Evolutionary conservation across 352 stramenopile species (phyloP).

Genomic region (Phytophthora pisi): DNA sequence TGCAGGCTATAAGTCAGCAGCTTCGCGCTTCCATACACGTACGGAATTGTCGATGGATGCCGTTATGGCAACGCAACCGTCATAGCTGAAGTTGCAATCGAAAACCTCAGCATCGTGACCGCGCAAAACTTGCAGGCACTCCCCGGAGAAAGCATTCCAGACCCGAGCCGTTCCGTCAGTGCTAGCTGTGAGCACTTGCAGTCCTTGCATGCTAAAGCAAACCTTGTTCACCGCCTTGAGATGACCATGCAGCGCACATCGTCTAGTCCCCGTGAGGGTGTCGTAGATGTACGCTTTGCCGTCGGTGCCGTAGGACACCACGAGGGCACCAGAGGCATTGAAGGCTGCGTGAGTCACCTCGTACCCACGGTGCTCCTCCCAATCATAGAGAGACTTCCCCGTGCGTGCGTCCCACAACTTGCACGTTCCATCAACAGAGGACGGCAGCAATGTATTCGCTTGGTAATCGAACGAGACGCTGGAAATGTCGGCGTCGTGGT

Average conservation of each 20-base stretch:
- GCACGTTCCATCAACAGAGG: slow-evolving; percentile 59
- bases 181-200: slow-evolving; percentile 62
- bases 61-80: slow-evolving; percentile 52
- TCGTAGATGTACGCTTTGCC: slow-evolving; percentile 74
- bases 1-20: slow-evolving; percentile 5
- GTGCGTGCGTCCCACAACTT: slow-evolving; percentile 79
- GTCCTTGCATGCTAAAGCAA: slow-evolving; percentile 73
- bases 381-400: slow-evolving; percentile 66
- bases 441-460: slow-evolving; percentile 56
- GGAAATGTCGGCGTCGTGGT: slow-evolving; percentile 60
- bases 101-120: slow-evolving; percentile 76
- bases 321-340: slow-evolving; percentile 69
- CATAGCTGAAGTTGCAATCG: slow-evolving; percentile 68
- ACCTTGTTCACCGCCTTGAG: slow-evolving; percentile 51
- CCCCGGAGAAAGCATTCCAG: slow-evolving; percentile 73
- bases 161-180: slow-evolving; percentile 61
- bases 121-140: slow-evolving; percentile 64
- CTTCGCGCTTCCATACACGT: slow-evolving; percentile 53
- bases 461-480: slow-evolving; percentile 71
- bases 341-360: slow-evolving; percentile 67
- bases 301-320: slow-evolving; percentile 57
- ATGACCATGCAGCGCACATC: slow-evolving; percentile 56
- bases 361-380: slow-evolving; percentile 47
- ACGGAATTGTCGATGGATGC: slow-evolving; percentile 72
- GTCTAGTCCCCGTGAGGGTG: slow-evolving; percentile 62